Evolutionary conservation across 2,329 filamentous ascomycete genomes (phyloP), one percentile per base, ranked within the genome.

Genomic region (Curvularia sp.): DNA sequence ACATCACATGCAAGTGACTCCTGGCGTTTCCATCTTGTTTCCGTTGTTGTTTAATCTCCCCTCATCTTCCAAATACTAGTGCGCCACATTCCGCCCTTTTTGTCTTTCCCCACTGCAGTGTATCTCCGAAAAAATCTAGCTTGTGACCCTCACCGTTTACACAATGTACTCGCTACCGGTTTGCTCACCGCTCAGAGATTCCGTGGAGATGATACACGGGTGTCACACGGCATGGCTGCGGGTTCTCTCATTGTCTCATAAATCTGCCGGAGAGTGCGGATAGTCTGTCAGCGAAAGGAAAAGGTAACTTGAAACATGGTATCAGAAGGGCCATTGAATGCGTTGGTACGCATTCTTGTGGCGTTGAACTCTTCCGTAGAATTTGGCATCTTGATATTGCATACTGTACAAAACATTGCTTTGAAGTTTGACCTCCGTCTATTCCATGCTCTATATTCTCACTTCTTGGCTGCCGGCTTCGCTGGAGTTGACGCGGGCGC

Each of bases 381-480:
- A 8, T 60, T 52, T 52, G 28, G 3, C 52, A 54, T 50, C 56
- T 21, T 43, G 15, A 25, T 49, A 34, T 27, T 36, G 21, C 41
- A 15, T 50, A 12, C 27, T 54, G 38, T 48, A 49, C 18, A 41
- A 18, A 18, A 53, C 15, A 13, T n/a, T 15, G 23, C 28, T 23
- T 25, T 42, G 43, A 23, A 41, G 19, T 28, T 15, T 18, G 21
- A 23, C 23, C 3, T 25, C 41, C n/a, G 10, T 49, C 28, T 32
- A 15, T 34, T 42, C 9, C 15, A 18, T 25, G 10, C 15, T 2
- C 23, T 9, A 30, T 7, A 0, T 25, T 5, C 45, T 53, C 18
- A 61, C 28, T 64, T 64, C 52, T 64, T 64, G 18, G 53, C 50
- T n/a, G 46, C 55, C 42, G 57, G 60, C 30, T 57, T 63, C 21